Base-by-base conservation (phyloP, 2,329 filamentous ascomycete species). In the Gliomastix tumulicola region DNA sequence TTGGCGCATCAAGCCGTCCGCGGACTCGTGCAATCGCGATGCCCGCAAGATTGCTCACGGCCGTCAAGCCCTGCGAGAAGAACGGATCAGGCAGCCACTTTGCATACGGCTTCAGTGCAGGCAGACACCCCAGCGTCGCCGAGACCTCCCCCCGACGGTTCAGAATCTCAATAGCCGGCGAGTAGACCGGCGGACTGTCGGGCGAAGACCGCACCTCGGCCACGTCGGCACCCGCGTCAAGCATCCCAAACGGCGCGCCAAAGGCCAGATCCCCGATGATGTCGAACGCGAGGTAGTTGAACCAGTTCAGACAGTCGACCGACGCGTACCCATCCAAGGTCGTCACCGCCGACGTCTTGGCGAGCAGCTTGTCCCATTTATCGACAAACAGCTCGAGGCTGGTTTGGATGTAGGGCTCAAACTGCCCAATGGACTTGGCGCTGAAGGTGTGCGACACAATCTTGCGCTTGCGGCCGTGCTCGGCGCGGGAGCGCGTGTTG, bases 401-500 rank as follows among this genome's bases (percentile, higher is more conserved):
- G 45, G 71, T 66, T 53, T 86, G 82, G 47, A 95, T 90, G 59
- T 90, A 94, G 35, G 88, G 84, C 65, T 95, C 88, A 54, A 94
- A 94, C 55, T 94, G 80, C 41, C 73, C 71, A 37, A 95, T 74
- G 9, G 78, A 85, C 63, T 90, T 94, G 42, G 82, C 72, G 12
- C 81, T 85, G 63, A 95, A 95, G 21, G 86, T 92, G 58, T 94
- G 87, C 2, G 85, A 80, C 33, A 95, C 77, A 3, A 86, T 82
- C 72, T 94, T 95, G 50, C 88, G 78, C 72, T 95, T 96, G 44
- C 88, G 79, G 0, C 82, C 82, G 58, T 96, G 88, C 52, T 95
- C 86, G 1, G 69, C 68, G 34, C 89, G 76, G 61, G 89, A 79
- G 21, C 89, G 74, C 0, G 88, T 94, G 60, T 94, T 95, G 76